Percentiles rank a stretch among this genome's conserved stretches.
Evolutionary conservation across 2,329 filamentous ascomycete species (phyloP).

Genomic region (Lasiodiplodia gonubiensis): DNA sequence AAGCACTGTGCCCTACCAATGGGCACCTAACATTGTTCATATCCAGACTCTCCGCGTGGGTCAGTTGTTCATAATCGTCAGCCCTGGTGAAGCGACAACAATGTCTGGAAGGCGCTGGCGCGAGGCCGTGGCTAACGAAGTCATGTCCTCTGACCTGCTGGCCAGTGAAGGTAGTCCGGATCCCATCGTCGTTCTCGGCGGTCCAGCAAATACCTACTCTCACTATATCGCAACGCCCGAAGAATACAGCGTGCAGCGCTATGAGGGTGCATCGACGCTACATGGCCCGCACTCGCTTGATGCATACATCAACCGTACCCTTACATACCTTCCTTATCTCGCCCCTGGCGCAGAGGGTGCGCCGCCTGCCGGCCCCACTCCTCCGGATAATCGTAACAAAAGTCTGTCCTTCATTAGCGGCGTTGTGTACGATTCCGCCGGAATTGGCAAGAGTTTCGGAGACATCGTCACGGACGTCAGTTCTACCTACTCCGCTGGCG

Average conservation of each 20-base stretch:
- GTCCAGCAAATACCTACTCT: slow-evolving; percentile 88
- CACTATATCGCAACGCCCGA: slow-evolving; percentile 81
- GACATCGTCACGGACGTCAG: slow-evolving; percentile 63
- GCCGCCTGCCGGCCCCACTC: slow-evolving; percentile 62
- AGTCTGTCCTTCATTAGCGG: slow-evolving; percentile 80
- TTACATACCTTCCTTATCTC: slow-evolving; percentile 73
- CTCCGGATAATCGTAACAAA: slow-evolving; percentile 78
- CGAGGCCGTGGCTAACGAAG: slow-evolving; percentile 61
- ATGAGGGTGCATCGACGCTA: slow-evolving; percentile 93
- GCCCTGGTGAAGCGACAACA: slow-evolving; percentile 86
- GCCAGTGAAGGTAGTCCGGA: slow-evolving; percentile 15
- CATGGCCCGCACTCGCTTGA: slow-evolving; percentile 82
- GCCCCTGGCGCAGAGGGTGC: slow-evolving; percentile 42
- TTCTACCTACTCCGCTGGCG: slow-evolving; percentile 64
- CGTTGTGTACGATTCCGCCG: slow-evolving; percentile 75
- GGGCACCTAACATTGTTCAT: slow-evolving; percentile 91
- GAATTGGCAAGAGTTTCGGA: slow-evolving; percentile 72
- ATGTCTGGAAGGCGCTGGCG: slow-evolving; percentile 93
- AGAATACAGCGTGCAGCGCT: slow-evolving; percentile 83
- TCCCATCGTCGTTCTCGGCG: slow-evolving; percentile 79
- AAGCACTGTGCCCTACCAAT: slow-evolving; percentile 76
- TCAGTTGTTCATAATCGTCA: slow-evolving; percentile 81
- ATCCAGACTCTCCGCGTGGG: slow-evolving; percentile 85
- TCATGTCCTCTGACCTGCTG: slow-evolving; percentile 40
- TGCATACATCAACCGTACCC: slow-evolving; percentile 85